Conservation (phyloP, 306 rosid genomes). For the Trifolium pratense region DNA sequence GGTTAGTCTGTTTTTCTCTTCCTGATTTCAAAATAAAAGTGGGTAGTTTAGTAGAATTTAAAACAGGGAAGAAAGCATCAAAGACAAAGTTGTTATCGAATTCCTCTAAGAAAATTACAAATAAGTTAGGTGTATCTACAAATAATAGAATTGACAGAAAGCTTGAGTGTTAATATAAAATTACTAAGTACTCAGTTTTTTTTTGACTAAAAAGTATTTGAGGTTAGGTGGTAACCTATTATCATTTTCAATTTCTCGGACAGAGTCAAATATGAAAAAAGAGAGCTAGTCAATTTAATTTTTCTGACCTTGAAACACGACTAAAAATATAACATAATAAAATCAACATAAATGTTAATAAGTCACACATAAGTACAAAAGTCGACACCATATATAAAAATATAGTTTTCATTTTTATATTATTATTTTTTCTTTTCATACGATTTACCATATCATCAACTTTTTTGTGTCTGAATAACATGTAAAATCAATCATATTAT, state of each 20-base stretch:
- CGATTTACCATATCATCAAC: no score
- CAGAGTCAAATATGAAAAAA: constrained; percentile 32
- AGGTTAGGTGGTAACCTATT: constrained; percentile 5
- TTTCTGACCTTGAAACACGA: neutral
- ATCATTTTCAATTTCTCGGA: constrained; percentile 14
- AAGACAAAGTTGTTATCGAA: constrained; percentile 3
- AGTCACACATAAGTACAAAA: no score
- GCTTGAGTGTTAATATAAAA: neutral
- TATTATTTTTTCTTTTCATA: no score
- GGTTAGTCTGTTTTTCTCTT: no score
- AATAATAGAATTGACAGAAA: neutral
- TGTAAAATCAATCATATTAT: neutral
- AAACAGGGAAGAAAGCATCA: neutral
- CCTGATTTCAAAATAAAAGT: neutral
- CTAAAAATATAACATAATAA: neutral
- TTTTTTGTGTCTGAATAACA: no score
- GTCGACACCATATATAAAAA: no score
- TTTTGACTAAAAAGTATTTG: neutral
- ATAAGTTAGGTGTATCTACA: constrained; percentile 3
- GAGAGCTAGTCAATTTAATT: constrained; percentile 30
- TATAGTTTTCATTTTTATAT: no score
- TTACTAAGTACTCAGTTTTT: neutral
- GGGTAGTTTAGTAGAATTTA: neutral
- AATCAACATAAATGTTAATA: no score
- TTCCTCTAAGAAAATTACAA: neutral